Percentiles rank a stretch among this genome's conserved stretches.
These are phyloP conservation scores for Aspergillus olivimuriae DNA, from an alignment of 495 filamentous ascomycete genomes.

Conservation along the genomic window DNA sequence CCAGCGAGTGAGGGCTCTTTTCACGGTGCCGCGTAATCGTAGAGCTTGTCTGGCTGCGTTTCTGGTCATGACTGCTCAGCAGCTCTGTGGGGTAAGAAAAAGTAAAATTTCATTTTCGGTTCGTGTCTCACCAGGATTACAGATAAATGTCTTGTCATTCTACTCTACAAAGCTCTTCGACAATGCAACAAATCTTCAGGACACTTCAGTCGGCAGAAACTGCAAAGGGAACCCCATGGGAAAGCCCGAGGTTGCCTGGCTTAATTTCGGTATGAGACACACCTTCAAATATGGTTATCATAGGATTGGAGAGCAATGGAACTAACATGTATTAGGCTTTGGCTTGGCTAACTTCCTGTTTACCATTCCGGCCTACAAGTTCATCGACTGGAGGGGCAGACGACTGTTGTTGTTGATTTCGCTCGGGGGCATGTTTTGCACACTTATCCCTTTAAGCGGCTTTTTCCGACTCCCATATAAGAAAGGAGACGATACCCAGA, in stretches of 20 bases:
- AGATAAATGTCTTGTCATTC: slow-evolving; percentile 68
- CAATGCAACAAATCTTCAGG: slow-evolving; percentile 48
- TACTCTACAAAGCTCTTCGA: slow-evolving; percentile 64
- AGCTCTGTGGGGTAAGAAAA: slow-evolving; percentile 63
- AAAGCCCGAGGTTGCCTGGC: slow-evolving; percentile 27
- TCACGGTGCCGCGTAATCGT: slow-evolving; percentile 52
- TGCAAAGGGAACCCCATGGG: too few relatives aligned
- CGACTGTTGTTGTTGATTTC: slow-evolving; percentile 22
- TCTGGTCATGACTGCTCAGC: slow-evolving; percentile 63
- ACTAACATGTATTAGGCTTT: too few relatives aligned
- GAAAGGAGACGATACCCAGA: not conserved
- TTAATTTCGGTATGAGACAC: slow-evolving; percentile 65
- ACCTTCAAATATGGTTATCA: too few relatives aligned
- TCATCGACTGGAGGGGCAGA: slow-evolving; percentile 21
- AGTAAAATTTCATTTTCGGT: too few relatives aligned
- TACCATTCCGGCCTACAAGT: slow-evolving; percentile 17
- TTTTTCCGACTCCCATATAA: slow-evolving; percentile 20
- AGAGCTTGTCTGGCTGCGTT: slow-evolving; percentile 56
- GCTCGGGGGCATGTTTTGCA: slow-evolving; percentile 15
- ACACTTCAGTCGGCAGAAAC: too few relatives aligned
- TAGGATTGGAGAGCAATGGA: too few relatives aligned
- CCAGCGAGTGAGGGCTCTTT: slow-evolving; percentile 26
- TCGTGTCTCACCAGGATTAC: not conserved
- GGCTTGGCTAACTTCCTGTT: slow-evolving; percentile 25
- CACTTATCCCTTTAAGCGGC: slow-evolving; percentile 10